Base-by-base conservation (phyloP, 768 basidiomycete species). In the Coprinellus aureogranulatus region DNA sequence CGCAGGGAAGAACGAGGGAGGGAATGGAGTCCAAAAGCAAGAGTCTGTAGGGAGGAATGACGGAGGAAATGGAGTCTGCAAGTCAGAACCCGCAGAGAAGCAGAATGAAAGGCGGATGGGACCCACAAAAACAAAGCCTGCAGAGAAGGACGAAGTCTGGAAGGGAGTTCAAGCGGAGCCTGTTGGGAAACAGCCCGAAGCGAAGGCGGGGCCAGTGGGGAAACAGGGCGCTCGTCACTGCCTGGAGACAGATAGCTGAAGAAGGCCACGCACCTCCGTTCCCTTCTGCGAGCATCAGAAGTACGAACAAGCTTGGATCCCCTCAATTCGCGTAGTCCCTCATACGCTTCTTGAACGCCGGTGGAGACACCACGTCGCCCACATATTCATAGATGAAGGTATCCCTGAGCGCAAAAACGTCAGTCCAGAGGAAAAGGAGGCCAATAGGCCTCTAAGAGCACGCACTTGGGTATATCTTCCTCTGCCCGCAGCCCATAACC, bases 201-300 rank as follows among this genome's bases (percentile, higher is more conserved):
- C n/a, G 30, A 18, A 23, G 23, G 9, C 16, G 18, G 22, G 25
- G 22, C 12, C 18, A 39, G 20, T 26, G 4, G 14, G 9, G 25
- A 54, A 39, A 57, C 22, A 16, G 45, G 28, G 8, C 12, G 27
- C 28, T 16, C 16, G 45, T 46, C 52, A 11, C 41, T 39, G 26
- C 9, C 39, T 9, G n/a, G 26, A 23, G 42, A 18, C 14, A n/a
- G 20, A 39, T 23, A 57, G 14, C 25, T 28, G 46, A 25, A 40
- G 31, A 18, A 14, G n/a, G n/a, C n/a, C n/a, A 72, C 84, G 55
- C 63, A 94, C 95, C 83, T 98, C 94, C 63, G n/a, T n/a, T n/a
- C 96, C 94, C 68, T 92, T 94, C 75, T 99, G 97, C 57, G n/a
- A 99, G 73, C 90, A 96, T 95, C 97, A 98, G 70, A 99, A 99